Evolutionary conservation across 805 yeast genomes (phyloP), one percentile per base, ranked within the genome.

Genomic region (Ogataea trehalophila): DNA sequence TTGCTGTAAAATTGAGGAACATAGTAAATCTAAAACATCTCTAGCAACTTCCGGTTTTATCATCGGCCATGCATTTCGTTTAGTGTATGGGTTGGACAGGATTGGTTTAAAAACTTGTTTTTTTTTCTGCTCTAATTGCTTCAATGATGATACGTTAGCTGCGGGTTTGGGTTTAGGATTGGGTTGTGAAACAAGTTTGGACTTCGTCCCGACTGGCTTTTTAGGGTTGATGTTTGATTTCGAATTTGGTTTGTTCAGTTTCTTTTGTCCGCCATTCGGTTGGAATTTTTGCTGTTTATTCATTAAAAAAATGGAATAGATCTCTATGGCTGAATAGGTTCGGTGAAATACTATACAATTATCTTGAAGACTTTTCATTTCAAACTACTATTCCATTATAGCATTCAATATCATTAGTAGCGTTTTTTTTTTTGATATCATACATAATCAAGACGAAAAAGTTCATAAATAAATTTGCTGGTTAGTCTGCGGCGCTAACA

Each of bases 51-150:
- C 66, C 5, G 70, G 70, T 5, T 60, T 65, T 9, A 73, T 58
- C 36, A 61, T 59, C 4, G 78, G 77, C 78, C 78, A 74, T 36
- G 51, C 36, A 34, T 50, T 52, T 9, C 50, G 70, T 44, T 73
- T 74, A 1, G 84, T 74, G 58, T 69, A 82, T 4, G 90, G 88
- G 50, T 79, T 80, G 33, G 81, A 83, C 23, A 83, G 67, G 3
- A 83, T 68, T 0, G 90, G 85, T 60, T 79, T 82, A 65, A 79
- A 79, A 2, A 81, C 80, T 54, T 80, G 83, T 49, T 75, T 70
- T 42, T 77, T 68, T 55, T 73, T 74, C 52, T 68, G 67, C 43
- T 81, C 85, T 2, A 72, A 49, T 20, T 72, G 75, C 51, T 75
- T 79, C n/a, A 57, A 34, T 6, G 56, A 51, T 15, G 41, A 2